Percentiles rank a stretch among this genome's conserved stretches.
phyloP scores from a whole-genome alignment of 768 basidiomycete genomes.

The Austroboletus festivus region DNA sequence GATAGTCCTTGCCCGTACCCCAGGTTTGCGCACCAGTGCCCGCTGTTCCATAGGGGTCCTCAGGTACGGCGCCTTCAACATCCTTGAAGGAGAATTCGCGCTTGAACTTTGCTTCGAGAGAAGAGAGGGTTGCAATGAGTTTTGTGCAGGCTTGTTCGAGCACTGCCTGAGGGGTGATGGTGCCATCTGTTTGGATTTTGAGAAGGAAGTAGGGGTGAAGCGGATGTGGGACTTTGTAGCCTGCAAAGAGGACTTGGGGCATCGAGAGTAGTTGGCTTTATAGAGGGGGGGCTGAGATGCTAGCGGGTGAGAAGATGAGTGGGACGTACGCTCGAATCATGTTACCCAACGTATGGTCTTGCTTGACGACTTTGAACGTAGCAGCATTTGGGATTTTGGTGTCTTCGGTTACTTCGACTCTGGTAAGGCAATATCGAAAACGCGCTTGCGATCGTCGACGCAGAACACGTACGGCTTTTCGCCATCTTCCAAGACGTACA shows the following conservation, averaged over 20 bases:
- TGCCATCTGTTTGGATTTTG: constrained; percentile 94
- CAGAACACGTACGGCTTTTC: constrained; percentile 79
- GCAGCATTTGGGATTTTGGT: constrained; percentile 98
- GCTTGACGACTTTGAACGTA: constrained; percentile 90
- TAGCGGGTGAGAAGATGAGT: constrained; percentile 8
- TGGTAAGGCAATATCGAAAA: constrained; percentile 32
- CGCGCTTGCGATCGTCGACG: neutral
- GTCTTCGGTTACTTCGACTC: constrained; percentile 90
- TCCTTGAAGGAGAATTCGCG: constrained; percentile 81
- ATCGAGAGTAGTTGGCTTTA: constrained; percentile 84
- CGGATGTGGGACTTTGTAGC: constrained; percentile 97
- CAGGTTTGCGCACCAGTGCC: constrained; percentile 41
- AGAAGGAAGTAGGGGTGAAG: constrained; percentile 91
- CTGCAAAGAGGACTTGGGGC: constrained; percentile 89
- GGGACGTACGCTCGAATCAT: constrained; percentile 86
- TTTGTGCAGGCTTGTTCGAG: constrained; percentile 82
- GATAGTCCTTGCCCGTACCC: constrained; percentile 49
- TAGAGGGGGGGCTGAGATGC: neutral
- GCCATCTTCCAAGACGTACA: constrained; percentile 88
- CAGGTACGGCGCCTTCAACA: constrained; percentile 47
- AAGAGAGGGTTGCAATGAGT: constrained; percentile 68
- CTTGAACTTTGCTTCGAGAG: constrained; percentile 74
- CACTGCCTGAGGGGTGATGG: constrained; percentile 73
- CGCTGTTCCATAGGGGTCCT: constrained; percentile 50
- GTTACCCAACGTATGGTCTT: constrained; percentile 95